Evolutionary conservation across 768 basidiomycete genomes (phyloP).

Genomic region (Boletellus ananiceps): DNA sequence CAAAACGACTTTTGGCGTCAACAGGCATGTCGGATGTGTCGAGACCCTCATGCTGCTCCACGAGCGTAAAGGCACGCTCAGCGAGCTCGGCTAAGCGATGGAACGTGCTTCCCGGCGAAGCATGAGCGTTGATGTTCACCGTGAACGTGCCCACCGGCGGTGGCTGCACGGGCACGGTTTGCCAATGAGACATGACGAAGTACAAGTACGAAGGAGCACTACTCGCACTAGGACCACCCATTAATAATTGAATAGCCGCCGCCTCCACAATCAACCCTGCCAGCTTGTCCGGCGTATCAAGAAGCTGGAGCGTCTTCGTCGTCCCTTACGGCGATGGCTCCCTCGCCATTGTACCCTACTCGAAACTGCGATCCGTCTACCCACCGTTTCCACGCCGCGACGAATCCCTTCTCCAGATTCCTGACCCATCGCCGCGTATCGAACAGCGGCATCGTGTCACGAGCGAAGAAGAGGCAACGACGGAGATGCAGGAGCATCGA

Average conservation of each 20-base stretch:
- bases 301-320: slow-evolving; percentile 13
- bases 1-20: slow-evolving; percentile 9
- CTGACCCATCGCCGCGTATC: slow-evolving; percentile 45
- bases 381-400: slow-evolving; percentile 45
- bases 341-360: slow-evolving; percentile 29
- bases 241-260: too few species aligned
- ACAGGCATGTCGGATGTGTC: background rate
- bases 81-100: slow-evolving; percentile 16
- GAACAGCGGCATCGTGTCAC: slow-evolving; percentile 43
- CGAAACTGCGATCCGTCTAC: slow-evolving; percentile 38
- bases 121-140: slow-evolving; percentile 9
- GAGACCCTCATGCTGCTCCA: slow-evolving; percentile 1
- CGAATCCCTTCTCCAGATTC: slow-evolving; percentile 44
- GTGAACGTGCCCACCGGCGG: too few species aligned
- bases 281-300: too few species aligned
- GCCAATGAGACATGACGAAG: too few species aligned
- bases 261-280: too few species aligned
- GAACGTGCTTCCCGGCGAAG: slow-evolving; percentile 2
- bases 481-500: slow-evolving; percentile 41
- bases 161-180: too few species aligned
- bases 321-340: slow-evolving; percentile 28
- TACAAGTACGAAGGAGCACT: too few species aligned
- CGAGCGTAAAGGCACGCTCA: slow-evolving; percentile 17
- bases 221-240: too few species aligned
- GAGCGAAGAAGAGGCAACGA: slow-evolving; percentile 36